Evolutionary conservation across 805 yeast genomes (phyloP).

Genomic region (Saccharomycopsis sp.): DNA sequence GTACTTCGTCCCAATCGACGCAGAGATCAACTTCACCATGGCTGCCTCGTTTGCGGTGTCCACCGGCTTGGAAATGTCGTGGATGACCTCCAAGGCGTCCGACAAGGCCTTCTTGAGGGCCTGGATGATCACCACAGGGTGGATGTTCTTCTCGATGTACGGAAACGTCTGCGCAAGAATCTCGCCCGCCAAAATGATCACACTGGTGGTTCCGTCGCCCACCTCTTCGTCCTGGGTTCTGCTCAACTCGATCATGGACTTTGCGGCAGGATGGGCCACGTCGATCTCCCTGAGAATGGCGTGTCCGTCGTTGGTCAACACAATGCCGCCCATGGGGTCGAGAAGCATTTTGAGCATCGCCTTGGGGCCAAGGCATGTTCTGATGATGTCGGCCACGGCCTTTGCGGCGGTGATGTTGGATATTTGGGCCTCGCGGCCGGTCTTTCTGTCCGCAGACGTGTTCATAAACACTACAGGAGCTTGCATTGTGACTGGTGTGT

Average conservation of each 20-base stretch:
- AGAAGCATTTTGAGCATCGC: constrained; percentile 97
- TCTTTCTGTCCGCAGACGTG: constrained; percentile 86
- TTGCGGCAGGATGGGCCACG: constrained; percentile 98
- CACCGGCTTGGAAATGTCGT: constrained; percentile 74
- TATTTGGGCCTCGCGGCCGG: constrained; percentile 95
- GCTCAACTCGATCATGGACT: constrained; percentile 93
- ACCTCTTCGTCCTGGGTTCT: constrained; percentile 98
- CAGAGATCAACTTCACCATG: constrained; percentile 76
- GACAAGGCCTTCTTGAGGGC: constrained; percentile 86
- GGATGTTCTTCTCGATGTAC: constrained; percentile 79
- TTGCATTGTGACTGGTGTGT: constrained; percentile 42
- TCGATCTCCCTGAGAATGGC: constrained; percentile 96
- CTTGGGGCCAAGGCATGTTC: constrained; percentile 98
- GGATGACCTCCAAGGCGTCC: constrained; percentile 86
- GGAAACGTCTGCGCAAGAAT: constrained; percentile 93
- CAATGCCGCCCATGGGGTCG: constrained; percentile 94
- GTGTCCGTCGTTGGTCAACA: constrained; percentile 96
- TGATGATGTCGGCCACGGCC: constrained; percentile 94
- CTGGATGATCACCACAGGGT: constrained; percentile 92
- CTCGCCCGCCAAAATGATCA: constrained; percentile 94
- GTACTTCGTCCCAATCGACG: constrained; percentile 95
- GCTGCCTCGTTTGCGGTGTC: constrained; percentile 80
- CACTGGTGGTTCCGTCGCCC: constrained; percentile 91
- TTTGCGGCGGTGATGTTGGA: constrained; percentile 99
- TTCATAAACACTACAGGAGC: constrained; percentile 83